Conservation (phyloP, 306 rosid species). For the Prosopis cineraria region DNA sequence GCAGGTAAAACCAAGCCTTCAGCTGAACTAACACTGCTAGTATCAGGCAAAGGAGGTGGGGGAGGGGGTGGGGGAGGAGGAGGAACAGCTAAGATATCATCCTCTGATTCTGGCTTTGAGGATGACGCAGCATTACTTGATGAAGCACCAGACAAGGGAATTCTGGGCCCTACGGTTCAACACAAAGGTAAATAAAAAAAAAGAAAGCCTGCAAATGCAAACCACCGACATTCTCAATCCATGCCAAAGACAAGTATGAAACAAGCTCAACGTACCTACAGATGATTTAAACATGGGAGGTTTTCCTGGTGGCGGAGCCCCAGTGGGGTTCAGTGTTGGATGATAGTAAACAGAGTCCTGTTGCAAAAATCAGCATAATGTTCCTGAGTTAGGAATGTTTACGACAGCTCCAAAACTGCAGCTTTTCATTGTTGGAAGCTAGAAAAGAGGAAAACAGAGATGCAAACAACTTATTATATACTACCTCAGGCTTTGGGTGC, state of each 20-base stretch:
- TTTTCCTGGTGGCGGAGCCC: conserved; percentile 99
- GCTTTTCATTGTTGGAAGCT: background rate
- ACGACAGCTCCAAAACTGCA: conserved; percentile 23
- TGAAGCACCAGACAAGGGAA: conserved; percentile 86
- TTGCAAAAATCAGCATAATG: conserved; percentile 13
- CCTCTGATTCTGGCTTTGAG: conserved; percentile 62
- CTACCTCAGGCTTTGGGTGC: conserved; percentile 90
- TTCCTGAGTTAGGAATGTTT: background rate
- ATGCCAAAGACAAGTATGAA: conserved; percentile 25
- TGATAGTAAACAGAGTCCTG: conserved; percentile 92
- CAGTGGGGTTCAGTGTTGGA: conserved; percentile 93
- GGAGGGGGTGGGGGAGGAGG: conserved; percentile 81
- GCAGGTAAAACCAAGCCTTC: conserved; percentile 70
- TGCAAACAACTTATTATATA: conserved; percentile 33
- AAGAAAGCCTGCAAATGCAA: conserved; percentile 10
- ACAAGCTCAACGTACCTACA: conserved; percentile 59
- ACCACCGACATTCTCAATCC: conserved; percentile 19
- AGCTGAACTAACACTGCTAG: conserved; percentile 44
- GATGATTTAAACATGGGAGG: conserved; percentile 97
- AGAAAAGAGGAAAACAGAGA: background rate
- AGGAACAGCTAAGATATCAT: conserved; percentile 59
- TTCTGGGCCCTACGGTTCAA: conserved; percentile 80
- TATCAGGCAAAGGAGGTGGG: conserved; percentile 53
- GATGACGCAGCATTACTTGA: conserved; percentile 82
- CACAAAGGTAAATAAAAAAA: conserved; percentile 24